A percentile compares a stretch with the other conserved stretches of the same genome.
Conservation (phyloP, 768 basidiomycete species). For the Termitomyces sp. region DNA sequence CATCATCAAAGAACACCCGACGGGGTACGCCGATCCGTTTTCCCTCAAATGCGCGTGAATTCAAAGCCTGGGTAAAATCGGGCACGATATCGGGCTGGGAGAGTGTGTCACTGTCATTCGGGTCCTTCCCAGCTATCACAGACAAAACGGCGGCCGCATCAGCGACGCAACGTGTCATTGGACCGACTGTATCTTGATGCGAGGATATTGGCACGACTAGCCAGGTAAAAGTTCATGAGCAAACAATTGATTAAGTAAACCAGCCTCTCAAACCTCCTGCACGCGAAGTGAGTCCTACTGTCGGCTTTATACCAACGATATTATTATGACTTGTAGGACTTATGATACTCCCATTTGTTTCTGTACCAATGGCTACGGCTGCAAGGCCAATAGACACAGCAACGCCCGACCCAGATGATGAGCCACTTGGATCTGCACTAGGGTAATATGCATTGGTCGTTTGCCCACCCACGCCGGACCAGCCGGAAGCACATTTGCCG, state of each 20-base stretch:
- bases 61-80: slow-evolving; percentile 52
- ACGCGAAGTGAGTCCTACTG: slow-evolving; percentile 55
- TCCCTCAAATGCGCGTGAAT: slow-evolving; percentile 43
- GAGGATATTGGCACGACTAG: slow-evolving; percentile 53
- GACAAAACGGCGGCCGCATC: slow-evolving; percentile 55
- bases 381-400: slow-evolving; percentile 49
- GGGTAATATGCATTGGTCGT: slow-evolving; percentile 28
- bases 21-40: slow-evolving; percentile 55
- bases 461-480: slow-evolving; percentile 26
- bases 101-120: slow-evolving; percentile 51
- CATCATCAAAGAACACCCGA: slow-evolving; percentile 31
- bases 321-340: slow-evolving; percentile 52
- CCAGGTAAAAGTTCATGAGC: neutral
- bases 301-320: slow-evolving; percentile 57
- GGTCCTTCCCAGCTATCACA: slow-evolving; percentile 52
- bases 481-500: slow-evolving; percentile 45
- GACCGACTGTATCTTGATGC: slow-evolving; percentile 59
- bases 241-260: neutral
- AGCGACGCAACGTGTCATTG: slow-evolving; percentile 48
- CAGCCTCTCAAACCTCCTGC: slow-evolving; percentile 42
- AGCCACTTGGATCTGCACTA: slow-evolving; percentile 51
- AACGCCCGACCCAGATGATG: slow-evolving; percentile 57
- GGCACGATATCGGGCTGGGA: slow-evolving; percentile 51
- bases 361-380: slow-evolving; percentile 44
- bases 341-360: slow-evolving; percentile 53